Conservation (phyloP, 768 basidiomycete species). For the Leccinum broughii region DNA sequence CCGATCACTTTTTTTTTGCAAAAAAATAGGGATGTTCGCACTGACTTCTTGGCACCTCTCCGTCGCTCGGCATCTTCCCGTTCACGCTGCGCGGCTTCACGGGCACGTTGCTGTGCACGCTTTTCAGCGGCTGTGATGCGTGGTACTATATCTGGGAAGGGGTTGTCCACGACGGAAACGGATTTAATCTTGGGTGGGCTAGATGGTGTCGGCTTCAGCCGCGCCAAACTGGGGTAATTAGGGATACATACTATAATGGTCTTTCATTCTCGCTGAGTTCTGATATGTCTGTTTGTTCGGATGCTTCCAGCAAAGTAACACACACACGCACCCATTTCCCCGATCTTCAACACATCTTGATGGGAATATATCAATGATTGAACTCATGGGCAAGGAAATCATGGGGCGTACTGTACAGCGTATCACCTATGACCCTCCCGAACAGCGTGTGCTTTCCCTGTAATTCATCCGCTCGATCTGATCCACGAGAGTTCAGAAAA, state of each 20-base stretch:
- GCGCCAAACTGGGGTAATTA: neutral
- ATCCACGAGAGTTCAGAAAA: neutral
- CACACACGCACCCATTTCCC: conserved; percentile 69
- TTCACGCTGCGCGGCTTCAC: conserved; percentile 71
- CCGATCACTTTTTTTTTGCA: neutral
- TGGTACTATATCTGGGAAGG: conserved; percentile 93
- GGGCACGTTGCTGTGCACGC: conserved; percentile 78
- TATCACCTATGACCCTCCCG: conserved; percentile 86
- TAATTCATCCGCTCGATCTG: conserved; percentile 89
- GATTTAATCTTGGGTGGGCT: conserved; percentile 92
- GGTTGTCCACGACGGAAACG: conserved; percentile 86
- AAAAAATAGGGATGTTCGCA: conserved; percentile 3
- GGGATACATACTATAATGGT: conserved; percentile 70
- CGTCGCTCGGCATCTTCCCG: conserved; percentile 72
- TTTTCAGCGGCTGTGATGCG: conserved; percentile 95
- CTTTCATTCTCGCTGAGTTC: conserved; percentile 74
- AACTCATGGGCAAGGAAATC: neutral
- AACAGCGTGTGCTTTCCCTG: conserved; percentile 95
- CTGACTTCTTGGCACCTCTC: conserved; percentile 87
- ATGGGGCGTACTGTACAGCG: conserved; percentile 73
- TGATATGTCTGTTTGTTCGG: conserved; percentile 25
- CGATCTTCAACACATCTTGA: conserved; percentile 88
- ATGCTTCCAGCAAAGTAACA: neutral
- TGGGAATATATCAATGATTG: neutral
- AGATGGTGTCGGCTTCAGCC: conserved; percentile 1